A percentile compares a stretch with the other conserved stretches of the same genome.
Conservation (phyloP, 768 basidiomycete genomes). For the Hemileccinum rubropunctum region DNA sequence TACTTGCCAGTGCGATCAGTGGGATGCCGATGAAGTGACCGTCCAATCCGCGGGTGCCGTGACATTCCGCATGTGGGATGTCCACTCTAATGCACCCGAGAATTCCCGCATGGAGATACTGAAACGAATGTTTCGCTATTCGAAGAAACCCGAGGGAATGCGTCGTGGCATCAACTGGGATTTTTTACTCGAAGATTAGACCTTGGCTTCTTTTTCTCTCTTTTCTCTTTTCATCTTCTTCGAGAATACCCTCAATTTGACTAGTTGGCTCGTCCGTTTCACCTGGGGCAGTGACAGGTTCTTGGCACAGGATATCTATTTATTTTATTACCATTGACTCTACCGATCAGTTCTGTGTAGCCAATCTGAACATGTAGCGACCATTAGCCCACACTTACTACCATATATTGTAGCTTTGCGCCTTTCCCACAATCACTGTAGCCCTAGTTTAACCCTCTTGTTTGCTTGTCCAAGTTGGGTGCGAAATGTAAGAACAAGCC, state of each 20-base stretch:
- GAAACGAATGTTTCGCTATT: conserved; percentile 61
- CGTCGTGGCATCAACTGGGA: conserved; percentile 65
- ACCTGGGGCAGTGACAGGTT: conserved; percentile 9
- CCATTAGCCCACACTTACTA: conserved; percentile 8
- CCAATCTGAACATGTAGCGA: conserved; percentile 26
- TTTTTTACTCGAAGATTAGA: conserved; percentile 69
- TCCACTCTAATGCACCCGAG: conserved; percentile 63
- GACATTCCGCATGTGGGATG: conserved; percentile 79
- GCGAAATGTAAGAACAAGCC: background rate
- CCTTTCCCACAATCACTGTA: conserved; percentile 17
- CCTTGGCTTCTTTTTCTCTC: background rate
- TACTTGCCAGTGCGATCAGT: conserved; percentile 29
- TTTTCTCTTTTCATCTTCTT: conserved; percentile 6
- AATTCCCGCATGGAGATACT: conserved; percentile 57
- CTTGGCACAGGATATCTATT: conserved; percentile 16
- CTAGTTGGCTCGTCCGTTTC: conserved; percentile 3
- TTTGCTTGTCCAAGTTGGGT: background rate
- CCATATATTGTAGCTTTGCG: conserved; percentile 21
- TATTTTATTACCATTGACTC: conserved; percentile 12
- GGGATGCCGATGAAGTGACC: conserved; percentile 59
- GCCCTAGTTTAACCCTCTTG: conserved; percentile 14
- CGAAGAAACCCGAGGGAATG: conserved; percentile 49
- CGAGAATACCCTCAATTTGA: conserved; percentile 11
- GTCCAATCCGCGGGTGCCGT: conserved; percentile 60
- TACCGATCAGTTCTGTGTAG: conserved; percentile 22